Conservation (phyloP, 805 yeast species). For the Candida pseudoglaebosa region DNA sequence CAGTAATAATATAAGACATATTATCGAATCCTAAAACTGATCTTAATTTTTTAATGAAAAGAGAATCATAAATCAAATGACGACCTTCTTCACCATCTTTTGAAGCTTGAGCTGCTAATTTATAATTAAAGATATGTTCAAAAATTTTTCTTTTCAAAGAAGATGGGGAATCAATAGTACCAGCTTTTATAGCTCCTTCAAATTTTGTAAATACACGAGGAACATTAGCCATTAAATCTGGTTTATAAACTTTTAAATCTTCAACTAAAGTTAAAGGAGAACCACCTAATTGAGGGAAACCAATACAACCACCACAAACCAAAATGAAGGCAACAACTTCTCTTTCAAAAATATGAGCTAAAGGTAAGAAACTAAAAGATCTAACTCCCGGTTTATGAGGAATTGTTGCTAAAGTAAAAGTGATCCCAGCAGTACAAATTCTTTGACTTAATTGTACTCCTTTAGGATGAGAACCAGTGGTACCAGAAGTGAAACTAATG, state of each 20-base stretch:
- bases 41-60: slow-evolving; percentile 35
- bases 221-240: slow-evolving; percentile 28
- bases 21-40: slow-evolving; percentile 31
- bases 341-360: slow-evolving; percentile 59
- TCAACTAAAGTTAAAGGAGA: slow-evolving; percentile 25
- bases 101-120: slow-evolving; percentile 27
- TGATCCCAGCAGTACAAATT: slow-evolving; percentile 45
- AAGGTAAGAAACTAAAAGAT: slow-evolving; percentile 46
- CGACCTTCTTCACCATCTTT: slow-evolving; percentile 35
- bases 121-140: slow-evolving; percentile 17
- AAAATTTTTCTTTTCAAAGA: slow-evolving; percentile 15
- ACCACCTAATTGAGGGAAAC: slow-evolving; percentile 43
- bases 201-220: slow-evolving; percentile 36
- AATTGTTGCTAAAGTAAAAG: slow-evolving; percentile 31
- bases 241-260: slow-evolving; percentile 25
- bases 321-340: slow-evolving; percentile 42
- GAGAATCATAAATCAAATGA: slow-evolving; percentile 31
- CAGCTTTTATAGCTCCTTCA: slow-evolving; percentile 24
- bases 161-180: slow-evolving; percentile 14
- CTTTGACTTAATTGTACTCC: slow-evolving; percentile 59
- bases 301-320: slow-evolving; percentile 46
- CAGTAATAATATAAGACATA: slow-evolving; percentile 22
- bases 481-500: slow-evolving; percentile 70
- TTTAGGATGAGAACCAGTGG: slow-evolving; percentile 66
- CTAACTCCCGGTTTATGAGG: slow-evolving; percentile 15